Conservation (phyloP, 495 filamentous ascomycete genomes). For the Penicillium ochrochloron region DNA sequence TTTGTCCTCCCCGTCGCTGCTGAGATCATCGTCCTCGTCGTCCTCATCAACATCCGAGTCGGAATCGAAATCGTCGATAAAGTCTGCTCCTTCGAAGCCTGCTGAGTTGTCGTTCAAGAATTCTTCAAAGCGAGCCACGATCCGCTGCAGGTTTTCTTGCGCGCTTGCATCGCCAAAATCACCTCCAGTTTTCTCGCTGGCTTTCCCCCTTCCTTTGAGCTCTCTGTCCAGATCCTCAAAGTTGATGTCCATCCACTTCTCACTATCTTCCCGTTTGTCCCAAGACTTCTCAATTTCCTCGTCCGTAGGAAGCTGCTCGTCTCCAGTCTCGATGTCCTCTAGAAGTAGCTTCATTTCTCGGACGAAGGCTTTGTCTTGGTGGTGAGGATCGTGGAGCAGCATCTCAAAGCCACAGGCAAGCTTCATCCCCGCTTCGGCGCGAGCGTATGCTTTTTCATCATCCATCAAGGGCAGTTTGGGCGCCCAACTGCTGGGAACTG, state of each 20-base stretch:
- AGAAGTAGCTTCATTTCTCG: conserved; percentile 76
- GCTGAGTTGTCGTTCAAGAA: conserved; percentile 88
- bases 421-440: conserved; percentile 85
- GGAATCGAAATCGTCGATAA: conserved; percentile 66
- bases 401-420: conserved; percentile 90
- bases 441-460: conserved; percentile 43
- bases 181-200: conserved; percentile 35
- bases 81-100: conserved; percentile 76
- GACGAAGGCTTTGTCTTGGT: conserved; percentile 65
- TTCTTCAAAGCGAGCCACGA: conserved; percentile 89
- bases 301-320: conserved; percentile 68
- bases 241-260: conserved; percentile 92
- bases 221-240: conserved; percentile 87
- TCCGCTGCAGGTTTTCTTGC: conserved; percentile 83
- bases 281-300: conserved; percentile 69
- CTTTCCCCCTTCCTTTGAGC: conserved; percentile 60
- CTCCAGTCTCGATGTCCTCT: conserved; percentile 68
- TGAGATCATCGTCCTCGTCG: conserved; percentile 59
- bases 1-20: conserved; percentile 69
- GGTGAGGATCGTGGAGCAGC: conserved; percentile 67
- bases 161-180: conserved; percentile 79
- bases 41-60: conserved; percentile 64
- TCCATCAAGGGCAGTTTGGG: conserved; percentile 42
- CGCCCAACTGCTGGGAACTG: conserved; percentile 66
- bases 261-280: conserved; percentile 73